Base-by-base conservation (phyloP, 1,284 basidiomycete species). In the Cryptococcus sp. region DNA sequence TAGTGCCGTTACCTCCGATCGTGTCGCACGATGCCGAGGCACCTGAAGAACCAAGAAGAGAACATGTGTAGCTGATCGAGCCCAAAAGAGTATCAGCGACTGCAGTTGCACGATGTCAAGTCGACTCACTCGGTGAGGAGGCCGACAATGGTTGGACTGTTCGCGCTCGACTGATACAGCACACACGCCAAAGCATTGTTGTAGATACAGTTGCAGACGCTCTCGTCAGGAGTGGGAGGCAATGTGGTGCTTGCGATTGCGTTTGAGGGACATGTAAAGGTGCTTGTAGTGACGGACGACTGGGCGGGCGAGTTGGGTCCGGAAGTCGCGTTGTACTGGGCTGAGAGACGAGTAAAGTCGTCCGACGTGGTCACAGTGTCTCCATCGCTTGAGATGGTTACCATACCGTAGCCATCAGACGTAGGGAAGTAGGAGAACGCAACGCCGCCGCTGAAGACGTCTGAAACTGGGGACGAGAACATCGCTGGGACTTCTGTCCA, bases 381-480 rank as follows among this genome's bases (percentile, higher is more conserved):
- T 38, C 76, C 76, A 54, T 75, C 67, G 11, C 55, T 13, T 0
- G 85, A 86, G 63, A 95, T 83, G 20, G 82, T 88, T 62, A 91
- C 88, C 82, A 95, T 89, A 19, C 91, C 93, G 66, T 91, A 96
- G 67, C 57, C 82, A 52, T 88, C 88, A 20, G 74, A 64, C 8
- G 90, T 90, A 2, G 88, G 87, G 83, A 94, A 93, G 62, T 80
- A 80, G 41, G 68, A 72, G 80, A 94, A 95, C 1, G 93, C 93
- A 45, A 96, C 72, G 50, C 90, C 93, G 58, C 92, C 93, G 31
- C 90, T 92, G 85, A 89, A 95, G 50, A 88, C 86, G 62, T 87
- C 78, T 13, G 87, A 84, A 84, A 93, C 90, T 20, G 88, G 79
- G 11, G 81, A 70, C 57, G 87, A 84, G 74, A 88, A 89, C 19